phyloP scores from a whole-genome alignment of 139 green algal species.

The Diplosphaera chodatii region DNA sequence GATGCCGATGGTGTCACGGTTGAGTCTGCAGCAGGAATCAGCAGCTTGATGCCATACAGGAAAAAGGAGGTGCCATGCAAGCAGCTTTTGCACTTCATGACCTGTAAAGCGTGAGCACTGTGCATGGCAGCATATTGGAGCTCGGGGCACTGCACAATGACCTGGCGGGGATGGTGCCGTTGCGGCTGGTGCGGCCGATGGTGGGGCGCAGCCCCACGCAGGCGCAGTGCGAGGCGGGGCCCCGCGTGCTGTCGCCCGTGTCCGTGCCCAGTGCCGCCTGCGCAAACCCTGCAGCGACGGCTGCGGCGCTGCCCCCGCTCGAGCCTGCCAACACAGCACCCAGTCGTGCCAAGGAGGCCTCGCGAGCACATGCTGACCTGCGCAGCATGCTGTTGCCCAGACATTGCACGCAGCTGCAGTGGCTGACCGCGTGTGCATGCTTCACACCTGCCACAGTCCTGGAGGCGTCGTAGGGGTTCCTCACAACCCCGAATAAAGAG shows the following conservation, averaged over 20 bases:
- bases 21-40: background rate
- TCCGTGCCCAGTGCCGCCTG: slow-evolving; percentile 46
- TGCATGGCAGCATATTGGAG: no score
- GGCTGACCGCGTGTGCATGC: background rate
- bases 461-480: slow-evolving; percentile 20
- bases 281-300: slow-evolving; percentile 30
- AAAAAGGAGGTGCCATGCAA: no score
- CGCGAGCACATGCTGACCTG: no score
- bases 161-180: slow-evolving; percentile 44
- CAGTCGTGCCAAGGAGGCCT: no score
- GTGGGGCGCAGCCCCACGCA: slow-evolving; percentile 61
- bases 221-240: slow-evolving; percentile 47
- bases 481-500: slow-evolving; percentile 19
- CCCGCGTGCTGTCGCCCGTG: slow-evolving; percentile 48
- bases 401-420: no score
- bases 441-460: slow-evolving; percentile 6
- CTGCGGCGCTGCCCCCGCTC: slow-evolving; percentile 49
- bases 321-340: slow-evolving; percentile 38
- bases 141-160: no score
- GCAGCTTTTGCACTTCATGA: background rate
- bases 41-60: no score
- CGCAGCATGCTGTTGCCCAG: no score
- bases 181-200: slow-evolving; percentile 42
- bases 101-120: no score
- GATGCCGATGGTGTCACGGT: slow-evolving; percentile 37